A percentile compares a stretch with the other conserved stretches of the same genome.
Conservation (phyloP, 1,139 yeast genomes). For the Casaregolazyma suthepensis region DNA sequence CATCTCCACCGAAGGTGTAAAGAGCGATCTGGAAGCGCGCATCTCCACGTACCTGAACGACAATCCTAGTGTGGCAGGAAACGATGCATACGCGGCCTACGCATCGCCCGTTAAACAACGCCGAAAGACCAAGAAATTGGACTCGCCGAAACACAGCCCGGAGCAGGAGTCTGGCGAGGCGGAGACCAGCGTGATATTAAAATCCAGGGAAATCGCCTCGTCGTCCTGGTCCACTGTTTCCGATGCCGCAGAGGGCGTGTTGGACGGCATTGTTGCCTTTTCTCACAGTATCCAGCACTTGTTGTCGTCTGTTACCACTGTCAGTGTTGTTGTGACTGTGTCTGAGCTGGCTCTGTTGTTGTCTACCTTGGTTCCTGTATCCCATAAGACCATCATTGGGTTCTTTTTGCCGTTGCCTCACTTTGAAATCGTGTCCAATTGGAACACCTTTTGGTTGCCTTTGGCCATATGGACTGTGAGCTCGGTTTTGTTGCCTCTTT, state of each 20-base stretch:
- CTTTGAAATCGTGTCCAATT: slow-evolving; percentile 14
- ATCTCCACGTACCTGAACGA: slow-evolving; percentile 20
- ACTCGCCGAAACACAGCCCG: not conserved
- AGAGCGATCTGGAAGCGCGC: slow-evolving; percentile 26
- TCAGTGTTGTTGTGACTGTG: slow-evolving; percentile 15
- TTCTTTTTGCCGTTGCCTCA: slow-evolving; percentile 12
- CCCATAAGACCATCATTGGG: slow-evolving; percentile 8
- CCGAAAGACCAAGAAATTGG: slow-evolving; percentile 8
- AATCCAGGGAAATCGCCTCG: slow-evolving; percentile 4
- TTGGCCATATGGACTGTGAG: slow-evolving; percentile 30
- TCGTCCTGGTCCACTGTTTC: slow-evolving; percentile 9
- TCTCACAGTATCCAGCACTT: slow-evolving; percentile 16
- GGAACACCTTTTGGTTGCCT: slow-evolving; percentile 28
- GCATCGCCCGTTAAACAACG: slow-evolving; percentile 24
- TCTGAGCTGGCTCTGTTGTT: slow-evolving; percentile 18
- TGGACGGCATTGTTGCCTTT: slow-evolving; percentile 10
- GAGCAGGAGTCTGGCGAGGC: slow-evolving; percentile 12
- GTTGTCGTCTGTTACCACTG: slow-evolving; percentile 17
- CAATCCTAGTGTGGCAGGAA: slow-evolving; percentile 16
- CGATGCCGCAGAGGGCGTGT: slow-evolving; percentile 10
- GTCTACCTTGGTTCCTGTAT: slow-evolving; percentile 11
- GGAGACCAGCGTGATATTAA: not conserved
- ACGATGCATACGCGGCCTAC: slow-evolving; percentile 19
- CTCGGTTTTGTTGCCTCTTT: slow-evolving; percentile 38
- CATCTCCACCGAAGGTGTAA: slow-evolving; percentile 25